These are phyloP conservation scores for Pinus taeda DNA, from an alignment of 75 land plant species.

Conservation along the genomic window DNA sequence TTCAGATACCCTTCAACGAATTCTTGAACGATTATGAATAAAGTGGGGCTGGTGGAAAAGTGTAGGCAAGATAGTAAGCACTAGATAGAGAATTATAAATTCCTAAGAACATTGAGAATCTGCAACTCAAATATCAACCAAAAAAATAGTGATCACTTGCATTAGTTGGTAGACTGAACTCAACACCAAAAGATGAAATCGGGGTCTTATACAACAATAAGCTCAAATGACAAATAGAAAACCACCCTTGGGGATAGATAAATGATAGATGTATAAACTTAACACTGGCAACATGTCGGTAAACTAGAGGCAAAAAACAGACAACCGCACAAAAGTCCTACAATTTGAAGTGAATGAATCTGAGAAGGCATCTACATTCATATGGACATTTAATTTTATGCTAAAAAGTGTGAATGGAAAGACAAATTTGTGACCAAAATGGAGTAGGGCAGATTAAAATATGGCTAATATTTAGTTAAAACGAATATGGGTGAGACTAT, in stretches of 20 bases:
- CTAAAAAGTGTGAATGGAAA: too few species aligned
- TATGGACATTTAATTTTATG: too few species aligned
- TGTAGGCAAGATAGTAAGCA: too few species aligned
- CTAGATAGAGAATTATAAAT: background rate
- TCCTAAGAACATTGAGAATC: background rate
- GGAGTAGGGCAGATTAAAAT: too few species aligned
- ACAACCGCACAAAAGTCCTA: background rate
- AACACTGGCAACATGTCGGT: background rate
- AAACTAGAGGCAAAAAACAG: background rate
- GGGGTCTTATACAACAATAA: background rate
- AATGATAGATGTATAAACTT: background rate
- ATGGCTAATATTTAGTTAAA: too few species aligned
- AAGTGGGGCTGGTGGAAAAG: too few species aligned
- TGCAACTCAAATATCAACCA: background rate
- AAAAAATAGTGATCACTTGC: background rate
- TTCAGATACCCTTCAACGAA: background rate
- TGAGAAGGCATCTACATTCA: background rate
- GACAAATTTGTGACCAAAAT: too few species aligned
- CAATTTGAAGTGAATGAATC: background rate
- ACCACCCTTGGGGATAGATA: background rate
- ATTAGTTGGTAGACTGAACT: background rate
- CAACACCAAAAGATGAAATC: background rate
- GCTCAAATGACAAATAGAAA: background rate
- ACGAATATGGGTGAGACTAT: too few species aligned
- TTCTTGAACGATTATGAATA: background rate